Evolutionary conservation across 2,329 filamentous ascomycete genomes (phyloP), one percentile per base, ranked within the genome.

Genomic region (Arthrinium phaeospermum): DNA sequence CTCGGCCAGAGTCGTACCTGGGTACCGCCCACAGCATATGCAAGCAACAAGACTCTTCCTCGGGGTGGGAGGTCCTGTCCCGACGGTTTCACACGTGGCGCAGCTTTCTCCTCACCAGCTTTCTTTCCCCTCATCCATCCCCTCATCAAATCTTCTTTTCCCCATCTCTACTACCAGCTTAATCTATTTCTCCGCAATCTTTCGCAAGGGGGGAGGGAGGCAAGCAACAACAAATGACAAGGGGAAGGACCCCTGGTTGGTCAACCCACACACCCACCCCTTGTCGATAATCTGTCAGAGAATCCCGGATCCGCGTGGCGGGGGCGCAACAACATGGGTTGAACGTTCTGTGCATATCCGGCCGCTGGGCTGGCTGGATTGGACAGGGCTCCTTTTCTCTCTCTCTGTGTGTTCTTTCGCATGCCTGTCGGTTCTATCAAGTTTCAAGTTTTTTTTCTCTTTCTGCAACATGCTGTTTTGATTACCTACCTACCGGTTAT

Each of bases 281-380:
- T 5, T 51, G 49, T 41, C 57, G 24, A 64, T 64, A 41, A 14
- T 19, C 57, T 64, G 57, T 64, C 57, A 64, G 34, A 64, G 34
- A 14, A 64, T 41, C 57, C 34, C 57, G 57, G 57, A 64, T 64
- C 57, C 34, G 57, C 57, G 57, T 64, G 57, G 57, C 57, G 57
- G 57, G 51, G 19, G 27, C 27, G 27, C 27, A 30, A 30, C n/a
- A n/a, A 30, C 27, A 30, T 30, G 34, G 19, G 27, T 10, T 61
- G 37, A 12, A 14, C 57, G 57, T 64, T n/a, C 57, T 64, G 57
- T 64, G 57, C 57, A 64, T 64, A 64, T 64, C 57, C 57, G 57
- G 34, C 57, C 22, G 53, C 57, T 64, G 27, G 30, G 19, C 27
- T 61, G 24, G 14, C 30, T n/a, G 30, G 47, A 8, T 10, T 8